Percentiles rank a stretch among this genome's conserved stretches.
Conservation (phyloP, 2,329 filamentous ascomycete genomes). For the Bimuria novae-zelandiae region DNA sequence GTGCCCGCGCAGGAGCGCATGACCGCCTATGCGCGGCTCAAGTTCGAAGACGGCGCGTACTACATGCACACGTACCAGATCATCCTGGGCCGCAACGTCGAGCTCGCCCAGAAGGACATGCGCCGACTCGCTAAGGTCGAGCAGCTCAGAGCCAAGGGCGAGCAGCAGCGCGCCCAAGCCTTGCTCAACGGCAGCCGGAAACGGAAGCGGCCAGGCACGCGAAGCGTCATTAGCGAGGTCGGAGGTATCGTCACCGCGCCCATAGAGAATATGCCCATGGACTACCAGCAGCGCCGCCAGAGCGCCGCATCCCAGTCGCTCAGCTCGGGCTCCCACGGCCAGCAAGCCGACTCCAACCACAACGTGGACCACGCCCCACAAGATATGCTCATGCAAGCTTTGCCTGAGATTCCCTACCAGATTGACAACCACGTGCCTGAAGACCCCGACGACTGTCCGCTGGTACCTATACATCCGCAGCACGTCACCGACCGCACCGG, state of each 20-base stretch:
- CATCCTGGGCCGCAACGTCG: slow-evolving; percentile 72
- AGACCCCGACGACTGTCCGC: slow-evolving; percentile 63
- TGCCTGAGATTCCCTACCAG: slow-evolving; percentile 51
- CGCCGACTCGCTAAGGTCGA: slow-evolving; percentile 50
- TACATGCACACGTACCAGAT: slow-evolving; percentile 78
- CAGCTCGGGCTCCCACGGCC: slow-evolving; percentile 52
- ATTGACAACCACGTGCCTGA: slow-evolving; percentile 63
- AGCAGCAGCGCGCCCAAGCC: slow-evolving; percentile 29
- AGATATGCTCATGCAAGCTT: slow-evolving; percentile 42
- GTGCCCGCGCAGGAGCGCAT: slow-evolving; percentile 45
- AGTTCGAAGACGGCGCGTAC: slow-evolving; percentile 76
- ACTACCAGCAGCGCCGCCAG: slow-evolving; percentile 43
- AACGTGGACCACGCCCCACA: slow-evolving; percentile 40
- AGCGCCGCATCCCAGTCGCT: slow-evolving; percentile 54
- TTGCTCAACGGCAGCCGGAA: slow-evolving; percentile 48
- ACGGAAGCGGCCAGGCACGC: slow-evolving; percentile 59
- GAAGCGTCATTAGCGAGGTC: slow-evolving; percentile 67
- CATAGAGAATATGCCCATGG: slow-evolving; percentile 37
- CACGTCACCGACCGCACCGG: slow-evolving; percentile 45
- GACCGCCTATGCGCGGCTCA: slow-evolving; percentile 67
- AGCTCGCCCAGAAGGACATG: slow-evolving; percentile 54
- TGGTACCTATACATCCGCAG: slow-evolving; percentile 73
- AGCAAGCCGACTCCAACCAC: slow-evolving; percentile 36
- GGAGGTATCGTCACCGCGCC: slow-evolving; percentile 64
- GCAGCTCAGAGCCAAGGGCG: slow-evolving; percentile 29